Evolutionary conservation across 108 stramenopile genomes (phyloP), one percentile per base, ranked within the genome.

Genomic region (Poteriospumella lacustris): DNA sequence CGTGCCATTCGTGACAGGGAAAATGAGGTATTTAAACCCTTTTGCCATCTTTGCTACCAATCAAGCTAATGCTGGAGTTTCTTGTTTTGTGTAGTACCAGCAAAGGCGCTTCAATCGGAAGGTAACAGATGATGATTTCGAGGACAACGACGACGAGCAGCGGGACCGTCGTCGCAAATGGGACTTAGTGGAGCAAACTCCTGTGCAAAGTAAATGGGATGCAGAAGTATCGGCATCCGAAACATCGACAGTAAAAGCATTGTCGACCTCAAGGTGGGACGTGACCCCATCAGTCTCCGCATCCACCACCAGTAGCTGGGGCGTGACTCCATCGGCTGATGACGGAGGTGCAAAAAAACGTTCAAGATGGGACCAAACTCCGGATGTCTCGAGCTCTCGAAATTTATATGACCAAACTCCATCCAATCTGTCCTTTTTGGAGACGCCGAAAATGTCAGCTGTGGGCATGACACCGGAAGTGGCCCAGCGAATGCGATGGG

Each of bases 291-390:
- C 60, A 34, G 60, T 33, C 3, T 9, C 31, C 5, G 36, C 15
- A 12, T 34, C 24, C 15, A 12, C 60, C 31, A 24, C 29, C 15
- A 64, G 31, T 24, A 39, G 56, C 24, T 59, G 68, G 33, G 89
- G 83, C 64, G 88, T 85, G n/a, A 90, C 90, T 39, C 89, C 90
- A 38, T 42, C 81, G 1, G 83, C 77, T 1, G 68, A 64, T 12
- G 72, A 52, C 0, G 76, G 42, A 60, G 68, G 39, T 80, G 79
- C 15, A 44, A 79, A 1, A 81, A 52, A 9, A 68, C 56, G 42
- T 42, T 83, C 81, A 52, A 87, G 86, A 59, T 93, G 94, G 92
- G 91, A 92, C 78, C 90, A 85, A 76, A 94, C 92, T 29, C 94
- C 92, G 26, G 58, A 89, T 5, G 31, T 34, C 36, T 24, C 52